Conservation (phyloP, 495 filamentous ascomycete genomes). For the Evernia prunastri region DNA sequence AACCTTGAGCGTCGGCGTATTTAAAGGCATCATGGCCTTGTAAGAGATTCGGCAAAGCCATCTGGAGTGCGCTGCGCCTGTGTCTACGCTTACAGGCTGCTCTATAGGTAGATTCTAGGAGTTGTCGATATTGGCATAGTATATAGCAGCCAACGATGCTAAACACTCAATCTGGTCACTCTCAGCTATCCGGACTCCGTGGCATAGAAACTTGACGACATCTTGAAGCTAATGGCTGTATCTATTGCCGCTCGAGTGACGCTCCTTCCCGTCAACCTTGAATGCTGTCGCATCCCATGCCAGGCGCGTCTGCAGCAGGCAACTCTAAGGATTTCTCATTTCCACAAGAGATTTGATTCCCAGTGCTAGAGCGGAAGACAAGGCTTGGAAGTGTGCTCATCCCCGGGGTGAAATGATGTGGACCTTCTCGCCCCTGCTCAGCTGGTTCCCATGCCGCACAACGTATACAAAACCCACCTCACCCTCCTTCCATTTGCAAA, state of each 20-base stretch:
- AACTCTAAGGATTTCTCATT: not conserved
- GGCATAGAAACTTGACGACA: no score
- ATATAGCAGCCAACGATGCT: not conserved
- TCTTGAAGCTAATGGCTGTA: no score
- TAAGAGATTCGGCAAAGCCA: slow-evolving; percentile 2
- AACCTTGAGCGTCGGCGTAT: not conserved
- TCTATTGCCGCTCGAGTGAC: slow-evolving; percentile 1
- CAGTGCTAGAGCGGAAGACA: not conserved
- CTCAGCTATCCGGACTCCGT: no score
- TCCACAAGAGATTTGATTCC: not conserved
- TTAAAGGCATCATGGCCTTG: slow-evolving; percentile 8
- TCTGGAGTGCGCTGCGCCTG: slow-evolving; percentile 8
- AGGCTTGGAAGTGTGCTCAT: not conserved
- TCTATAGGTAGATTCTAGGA: not conserved
- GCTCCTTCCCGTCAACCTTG: not conserved
- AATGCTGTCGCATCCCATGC: not conserved
- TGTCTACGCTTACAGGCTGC: slow-evolving; percentile 4
- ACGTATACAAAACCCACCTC: not conserved
- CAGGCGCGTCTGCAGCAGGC: not conserved
- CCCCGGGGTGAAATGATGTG: not conserved
- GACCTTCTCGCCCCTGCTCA: not conserved
- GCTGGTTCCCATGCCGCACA: not conserved
- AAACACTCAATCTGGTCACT: no score
- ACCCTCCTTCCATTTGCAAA: not conserved
- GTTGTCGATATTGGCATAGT: not conserved